A percentile compares a stretch with the other conserved stretches of the same genome.
These are phyloP conservation scores for Psidium friedrichsthalianum DNA, from an alignment of 345 rosid genomes.

Conservation along the genomic window DNA sequence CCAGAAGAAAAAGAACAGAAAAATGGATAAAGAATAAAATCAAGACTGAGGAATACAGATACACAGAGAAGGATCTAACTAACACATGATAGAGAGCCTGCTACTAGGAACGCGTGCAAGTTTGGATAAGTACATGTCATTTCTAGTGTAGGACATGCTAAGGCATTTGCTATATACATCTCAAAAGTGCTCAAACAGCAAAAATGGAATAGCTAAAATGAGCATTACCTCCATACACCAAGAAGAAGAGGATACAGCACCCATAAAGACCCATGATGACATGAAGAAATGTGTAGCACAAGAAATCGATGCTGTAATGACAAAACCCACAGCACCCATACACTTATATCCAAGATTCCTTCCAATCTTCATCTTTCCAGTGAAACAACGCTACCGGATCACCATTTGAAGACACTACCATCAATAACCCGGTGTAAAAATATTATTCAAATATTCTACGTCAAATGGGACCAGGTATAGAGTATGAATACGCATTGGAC, in stretches of 20 bases:
- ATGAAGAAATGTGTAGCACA: slow-evolving; percentile 81
- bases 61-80: not conserved
- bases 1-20: not conserved
- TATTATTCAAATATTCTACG: not conserved
- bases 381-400: too few relatives aligned
- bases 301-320: slow-evolving; percentile 79
- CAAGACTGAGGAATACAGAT: not conserved
- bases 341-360: slow-evolving; percentile 81
- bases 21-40: not conserved
- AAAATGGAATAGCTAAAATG: not conserved
- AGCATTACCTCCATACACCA: slow-evolving; percentile 69
- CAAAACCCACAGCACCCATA: slow-evolving; percentile 72
- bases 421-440: slow-evolving; percentile 6
- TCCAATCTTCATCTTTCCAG: slow-evolving; percentile 59
- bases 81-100: not conserved
- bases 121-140: too few relatives aligned
- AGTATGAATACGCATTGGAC: not conserved
- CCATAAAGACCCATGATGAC: slow-evolving; percentile 93
- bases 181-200: not conserved
- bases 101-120: not conserved
- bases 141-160: not conserved
- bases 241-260: slow-evolving; percentile 80
- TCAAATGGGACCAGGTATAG: not conserved
- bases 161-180: not conserved
- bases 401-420: slow-evolving; percentile 34